Conservation (phyloP, 2,329 filamentous ascomycete genomes). For the Ophiostoma montium region DNA sequence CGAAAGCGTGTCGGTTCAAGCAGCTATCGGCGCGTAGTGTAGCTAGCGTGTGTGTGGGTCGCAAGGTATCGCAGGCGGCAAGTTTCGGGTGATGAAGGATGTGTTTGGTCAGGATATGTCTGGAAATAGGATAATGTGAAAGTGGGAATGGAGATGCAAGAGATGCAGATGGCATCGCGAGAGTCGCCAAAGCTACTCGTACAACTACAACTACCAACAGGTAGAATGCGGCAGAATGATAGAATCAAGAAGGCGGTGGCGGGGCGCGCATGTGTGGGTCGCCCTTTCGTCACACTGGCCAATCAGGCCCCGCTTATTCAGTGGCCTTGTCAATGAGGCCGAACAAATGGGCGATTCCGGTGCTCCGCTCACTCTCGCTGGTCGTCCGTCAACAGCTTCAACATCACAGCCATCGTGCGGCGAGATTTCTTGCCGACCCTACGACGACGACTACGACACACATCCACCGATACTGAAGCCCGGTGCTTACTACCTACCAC, state of each 20-base stretch:
- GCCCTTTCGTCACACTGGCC: not conserved
- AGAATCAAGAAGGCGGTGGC: slow-evolving; percentile 5
- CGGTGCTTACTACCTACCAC: not conserved
- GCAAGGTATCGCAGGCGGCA: no score
- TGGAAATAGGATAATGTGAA: no score
- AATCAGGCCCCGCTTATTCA: slow-evolving; percentile 11
- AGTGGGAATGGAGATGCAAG: no score
- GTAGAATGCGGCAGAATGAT: not conserved
- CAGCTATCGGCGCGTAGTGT: not conserved
- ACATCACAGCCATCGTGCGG: not conserved
- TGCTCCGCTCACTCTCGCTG: slow-evolving; percentile 4
- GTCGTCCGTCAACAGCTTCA: not conserved
- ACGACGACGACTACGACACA: not conserved
- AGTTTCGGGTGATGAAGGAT: no score
- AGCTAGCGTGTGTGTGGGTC: not conserved
- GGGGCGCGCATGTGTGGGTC: not conserved
- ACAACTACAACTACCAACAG: no score
- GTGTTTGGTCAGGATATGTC: no score
- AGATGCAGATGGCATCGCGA: no score
- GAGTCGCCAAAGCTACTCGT: no score
- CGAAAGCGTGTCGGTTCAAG: not conserved
- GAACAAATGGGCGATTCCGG: not conserved
- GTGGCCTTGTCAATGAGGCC: slow-evolving; percentile 9
- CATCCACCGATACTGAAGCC: not conserved
- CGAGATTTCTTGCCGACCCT: slow-evolving; percentile 4